phyloP scores from a whole-genome alignment of 163 green algal species.

The Scenedesmus sp. region DNA sequence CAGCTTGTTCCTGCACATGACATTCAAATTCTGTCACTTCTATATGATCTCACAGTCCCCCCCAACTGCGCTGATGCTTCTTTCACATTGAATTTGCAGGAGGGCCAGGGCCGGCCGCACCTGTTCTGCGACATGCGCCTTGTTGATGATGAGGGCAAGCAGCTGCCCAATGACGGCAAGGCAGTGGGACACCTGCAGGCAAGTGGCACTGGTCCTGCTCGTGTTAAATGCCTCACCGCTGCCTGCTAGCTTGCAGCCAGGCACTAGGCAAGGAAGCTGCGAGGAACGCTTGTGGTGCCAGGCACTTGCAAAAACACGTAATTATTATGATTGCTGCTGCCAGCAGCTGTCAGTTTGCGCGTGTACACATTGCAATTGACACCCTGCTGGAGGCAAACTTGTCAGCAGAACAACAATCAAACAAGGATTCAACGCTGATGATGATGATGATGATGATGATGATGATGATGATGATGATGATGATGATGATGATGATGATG shows the following conservation, averaged over 20 bases:
- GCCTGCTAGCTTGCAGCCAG: too few relatives aligned
- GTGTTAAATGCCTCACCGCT: too few relatives aligned
- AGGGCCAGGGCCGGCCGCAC: conserved; percentile 77
- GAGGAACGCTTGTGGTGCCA: too few relatives aligned
- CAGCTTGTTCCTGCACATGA: neutral
- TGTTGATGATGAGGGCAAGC: conserved; percentile 72
- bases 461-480: neutral
- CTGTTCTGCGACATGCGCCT: conserved; percentile 84
- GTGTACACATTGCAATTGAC: neutral
- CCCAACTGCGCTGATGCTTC: neutral
- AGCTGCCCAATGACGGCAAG: conserved; percentile 83
- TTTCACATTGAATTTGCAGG: conserved; percentile 33
- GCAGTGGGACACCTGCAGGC: conserved; percentile 81
- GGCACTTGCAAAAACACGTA: too few relatives aligned
- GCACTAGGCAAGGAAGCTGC: too few relatives aligned
- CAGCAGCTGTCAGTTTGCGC: neutral
- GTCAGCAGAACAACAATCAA: neutral
- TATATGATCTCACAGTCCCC: too few relatives aligned
- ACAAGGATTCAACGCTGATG: neutral
- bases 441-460: neutral
- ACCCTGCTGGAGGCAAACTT: neutral
- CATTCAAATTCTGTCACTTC: neutral
- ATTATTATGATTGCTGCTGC: too few relatives aligned
- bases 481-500: neutral
- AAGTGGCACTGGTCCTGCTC: neutral